phyloP scores from a whole-genome alignment of 371 early-diverging fungal species.

The Saksenaea vasiformis region DNA sequence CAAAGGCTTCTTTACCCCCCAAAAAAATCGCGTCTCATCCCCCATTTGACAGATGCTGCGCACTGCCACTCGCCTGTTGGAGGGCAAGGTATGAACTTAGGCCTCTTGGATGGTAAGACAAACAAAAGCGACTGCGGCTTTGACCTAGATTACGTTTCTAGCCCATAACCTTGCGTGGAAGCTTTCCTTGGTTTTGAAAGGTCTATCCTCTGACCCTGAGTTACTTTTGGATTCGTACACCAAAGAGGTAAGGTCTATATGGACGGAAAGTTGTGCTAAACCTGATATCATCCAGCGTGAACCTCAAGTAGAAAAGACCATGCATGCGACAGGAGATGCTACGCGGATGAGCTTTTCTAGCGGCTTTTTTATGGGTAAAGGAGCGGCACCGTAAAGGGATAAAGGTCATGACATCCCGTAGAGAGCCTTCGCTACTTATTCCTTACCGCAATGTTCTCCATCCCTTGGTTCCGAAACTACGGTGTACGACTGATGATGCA shows the following conservation, averaged over 20 bases:
- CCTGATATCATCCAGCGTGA: not conserved
- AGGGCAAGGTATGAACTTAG: conserved; percentile 44
- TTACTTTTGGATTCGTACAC: conserved; percentile 35
- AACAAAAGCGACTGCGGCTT: not conserved
- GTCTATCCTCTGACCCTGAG: conserved; percentile 25
- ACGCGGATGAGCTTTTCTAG: not conserved
- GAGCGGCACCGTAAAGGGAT: not conserved
- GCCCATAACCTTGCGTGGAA: conserved; percentile 50
- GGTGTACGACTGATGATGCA: not conserved
- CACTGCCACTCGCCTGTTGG: conserved; percentile 46
- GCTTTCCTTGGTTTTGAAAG: conserved; percentile 33
- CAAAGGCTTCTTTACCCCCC: not conserved
- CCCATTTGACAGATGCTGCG: conserved; percentile 31
- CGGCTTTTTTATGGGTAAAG: not conserved
- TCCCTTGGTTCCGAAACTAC: not conserved
- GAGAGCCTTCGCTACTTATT: not conserved
- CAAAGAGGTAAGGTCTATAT: conserved; percentile 25
- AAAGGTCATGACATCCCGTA: not conserved
- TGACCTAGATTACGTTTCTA: conserved; percentile 6
- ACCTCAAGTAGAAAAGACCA: not conserved
- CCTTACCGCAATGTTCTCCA: not conserved
- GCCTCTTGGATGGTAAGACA: conserved; percentile 41
- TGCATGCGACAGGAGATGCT: not conserved
- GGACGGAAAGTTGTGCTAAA: not conserved
- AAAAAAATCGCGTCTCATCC: not conserved